Base-by-base conservation (phyloP, 2,329 filamentous ascomycete species). In the Aureobasidium vineae region DNA sequence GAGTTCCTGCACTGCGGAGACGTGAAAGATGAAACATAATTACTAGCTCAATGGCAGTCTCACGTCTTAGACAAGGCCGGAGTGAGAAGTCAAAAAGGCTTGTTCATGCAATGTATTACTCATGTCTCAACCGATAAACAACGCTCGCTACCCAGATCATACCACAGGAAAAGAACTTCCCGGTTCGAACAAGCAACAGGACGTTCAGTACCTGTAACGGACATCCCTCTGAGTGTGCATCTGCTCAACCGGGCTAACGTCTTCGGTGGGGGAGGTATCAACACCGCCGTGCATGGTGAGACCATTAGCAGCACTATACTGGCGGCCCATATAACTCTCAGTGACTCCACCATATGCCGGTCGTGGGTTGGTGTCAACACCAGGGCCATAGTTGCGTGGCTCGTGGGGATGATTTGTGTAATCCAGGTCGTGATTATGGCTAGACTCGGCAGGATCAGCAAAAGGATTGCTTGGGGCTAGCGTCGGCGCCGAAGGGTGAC, bases 281-380 rank as follows among this genome's bases (percentile, higher is more conserved):
- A 57, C 67, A 23, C 71, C 73, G 10, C 80, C 80, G 65, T 81
- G 80, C 80, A 82, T 82, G 1, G 79, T 81, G 60, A 79, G 53
- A 31, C 80, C 77, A 66, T 79, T 77, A 5, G 72, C 75, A 33
- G 79, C 77, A 66, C 78, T 80, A 68, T 77, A 74, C 71, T 82
- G 80, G 49, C 80, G 71, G 2, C 77, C 76, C 33, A 81, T 69
- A 67, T 81, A 82, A 4, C 75, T 78, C 4, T 77, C 77, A 28
- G 79, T 81, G 4, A 71, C 67, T 19, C 69, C 70, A 26, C 67
- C 70, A 21, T 77, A 73, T 1, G 66, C 70, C 10, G 73, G 72
- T 5, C 72, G 69, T 40, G 68, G 63, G 28, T 57, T 28, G 40
- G 54, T 19, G 23, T 64, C 60, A 3, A 41, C 10, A 31, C 16